Percentiles rank a stretch among this genome's conserved stretches.
phyloP scores from a whole-genome alignment of 2,329 filamentous ascomycete species.

The Aspergillus tanneri region DNA sequence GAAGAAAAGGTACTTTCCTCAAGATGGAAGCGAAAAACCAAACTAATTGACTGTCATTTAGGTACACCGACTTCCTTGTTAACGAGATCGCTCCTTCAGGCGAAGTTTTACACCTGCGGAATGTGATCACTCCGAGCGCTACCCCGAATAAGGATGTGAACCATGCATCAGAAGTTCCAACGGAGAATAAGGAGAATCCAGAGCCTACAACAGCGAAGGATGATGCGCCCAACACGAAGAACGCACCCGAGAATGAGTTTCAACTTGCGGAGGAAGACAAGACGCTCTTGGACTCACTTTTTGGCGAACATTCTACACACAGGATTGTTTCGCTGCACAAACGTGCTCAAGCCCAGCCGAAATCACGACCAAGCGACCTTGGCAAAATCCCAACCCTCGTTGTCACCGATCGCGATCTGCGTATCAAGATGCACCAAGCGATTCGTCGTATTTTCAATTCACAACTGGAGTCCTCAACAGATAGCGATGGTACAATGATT shows the following conservation, averaged over 20 bases:
- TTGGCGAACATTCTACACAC: constrained; percentile 52
- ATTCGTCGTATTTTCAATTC: constrained; percentile 79
- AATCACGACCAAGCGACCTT: constrained; percentile 57
- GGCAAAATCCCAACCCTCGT: constrained; percentile 53
- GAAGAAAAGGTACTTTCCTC: constrained; percentile 59
- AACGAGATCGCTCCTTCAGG: constrained; percentile 81
- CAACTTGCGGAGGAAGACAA: constrained; percentile 48
- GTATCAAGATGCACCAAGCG: constrained; percentile 62
- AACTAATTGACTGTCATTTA: constrained; percentile 25
- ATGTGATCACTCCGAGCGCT: constrained; percentile 37
- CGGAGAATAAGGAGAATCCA: constrained; percentile 16
- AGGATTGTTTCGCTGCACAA: constrained; percentile 57
- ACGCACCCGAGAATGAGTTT: constrained; percentile 24
- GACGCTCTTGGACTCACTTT: constrained; percentile 45
- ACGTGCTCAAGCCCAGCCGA: constrained; percentile 53
- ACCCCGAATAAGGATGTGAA: constrained; percentile 12
- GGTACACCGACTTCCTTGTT: constrained; percentile 90
- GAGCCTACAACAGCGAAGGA: constrained; percentile 13
- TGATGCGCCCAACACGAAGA: constrained; percentile 15
- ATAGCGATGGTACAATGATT: constrained; percentile 66
- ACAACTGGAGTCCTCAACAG: constrained; percentile 73
- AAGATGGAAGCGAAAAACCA: not conserved
- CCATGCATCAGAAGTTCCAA: constrained; percentile 8
- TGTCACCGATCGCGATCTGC: constrained; percentile 60
- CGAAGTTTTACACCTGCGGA: constrained; percentile 69